phyloP scores from a whole-genome alignment of 2,329 filamentous ascomycete species.

The Xylaria sp. region DNA sequence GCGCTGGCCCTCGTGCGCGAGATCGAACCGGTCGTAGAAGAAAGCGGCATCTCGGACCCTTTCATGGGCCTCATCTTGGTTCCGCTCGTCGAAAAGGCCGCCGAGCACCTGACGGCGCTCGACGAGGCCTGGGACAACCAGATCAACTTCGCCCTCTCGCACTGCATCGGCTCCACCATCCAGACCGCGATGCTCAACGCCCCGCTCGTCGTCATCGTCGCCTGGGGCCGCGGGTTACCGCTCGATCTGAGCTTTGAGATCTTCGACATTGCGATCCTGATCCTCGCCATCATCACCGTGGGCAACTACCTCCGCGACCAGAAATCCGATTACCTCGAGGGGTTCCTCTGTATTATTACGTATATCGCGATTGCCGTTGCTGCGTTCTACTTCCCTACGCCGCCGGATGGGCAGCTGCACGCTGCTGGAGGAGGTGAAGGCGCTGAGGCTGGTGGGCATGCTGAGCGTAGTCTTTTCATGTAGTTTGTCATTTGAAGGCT shows the following conservation, averaged over 20 bases:
- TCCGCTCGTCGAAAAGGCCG: conserved; percentile 85
- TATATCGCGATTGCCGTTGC: conserved; percentile 70
- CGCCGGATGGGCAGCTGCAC: conserved; percentile 54
- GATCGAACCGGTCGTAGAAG: conserved; percentile 69
- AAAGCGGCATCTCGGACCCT: conserved; percentile 60
- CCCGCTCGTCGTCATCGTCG: conserved; percentile 83
- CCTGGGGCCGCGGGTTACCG: conserved; percentile 76
- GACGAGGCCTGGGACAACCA: conserved; percentile 87
- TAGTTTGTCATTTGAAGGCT: neutral
- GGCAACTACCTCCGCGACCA: conserved; percentile 88
- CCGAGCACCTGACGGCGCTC: conserved; percentile 84
- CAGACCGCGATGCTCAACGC: conserved; percentile 92
- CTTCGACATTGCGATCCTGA: conserved; percentile 84
- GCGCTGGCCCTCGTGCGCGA: conserved; percentile 79
- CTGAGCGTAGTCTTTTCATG: conserved; percentile 31
- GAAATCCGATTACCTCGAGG: conserved; percentile 92
- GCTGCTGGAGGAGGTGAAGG: neutral
- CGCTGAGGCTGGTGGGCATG: conserved; percentile 18
- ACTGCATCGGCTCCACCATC: conserved; percentile 86
- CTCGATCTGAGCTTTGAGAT: conserved; percentile 89
- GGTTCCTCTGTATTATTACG: conserved; percentile 78
- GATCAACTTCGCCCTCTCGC: conserved; percentile 86
- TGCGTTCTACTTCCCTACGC: conserved; percentile 68
- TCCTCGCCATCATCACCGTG: conserved; percentile 86
- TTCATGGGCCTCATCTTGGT: conserved; percentile 79